Conservation (phyloP, 2,329 filamentous ascomycete species). For the Xylariaceae sp. region DNA sequence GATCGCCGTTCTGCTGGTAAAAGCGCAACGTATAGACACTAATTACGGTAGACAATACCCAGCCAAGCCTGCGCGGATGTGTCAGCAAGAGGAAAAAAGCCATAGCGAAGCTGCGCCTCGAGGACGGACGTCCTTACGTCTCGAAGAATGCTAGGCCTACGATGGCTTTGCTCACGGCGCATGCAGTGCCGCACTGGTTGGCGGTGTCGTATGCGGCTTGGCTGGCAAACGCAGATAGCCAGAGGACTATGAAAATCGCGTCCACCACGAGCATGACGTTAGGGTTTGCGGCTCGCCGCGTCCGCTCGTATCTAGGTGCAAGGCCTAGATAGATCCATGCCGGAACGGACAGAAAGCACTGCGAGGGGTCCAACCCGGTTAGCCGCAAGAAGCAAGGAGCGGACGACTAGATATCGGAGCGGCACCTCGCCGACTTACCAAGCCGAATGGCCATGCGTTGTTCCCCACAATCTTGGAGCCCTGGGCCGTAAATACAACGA, state of each 20-base stretch:
- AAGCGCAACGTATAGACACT: slow-evolving; percentile 59
- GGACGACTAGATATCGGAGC: slow-evolving; percentile 5
- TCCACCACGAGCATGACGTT: slow-evolving; percentile 59
- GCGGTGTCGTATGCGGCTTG: slow-evolving; percentile 61
- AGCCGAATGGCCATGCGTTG: slow-evolving; percentile 60
- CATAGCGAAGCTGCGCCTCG: not conserved
- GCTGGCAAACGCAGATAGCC: slow-evolving; percentile 63
- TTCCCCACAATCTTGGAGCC: slow-evolving; percentile 50
- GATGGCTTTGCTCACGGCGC: slow-evolving; percentile 58
- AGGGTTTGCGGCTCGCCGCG: slow-evolving; percentile 57
- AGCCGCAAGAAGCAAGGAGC: not conserved
- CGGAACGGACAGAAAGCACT: slow-evolving; percentile 63
- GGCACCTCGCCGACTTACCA: slow-evolving; percentile 46
- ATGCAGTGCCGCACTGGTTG: slow-evolving; percentile 52
- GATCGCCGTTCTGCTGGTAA: slow-evolving; percentile 57
- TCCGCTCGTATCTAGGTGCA: slow-evolving; percentile 60
- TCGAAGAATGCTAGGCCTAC: slow-evolving; percentile 60
- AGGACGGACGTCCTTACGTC: slow-evolving; percentile 44
- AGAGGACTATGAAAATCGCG: slow-evolving; percentile 54
- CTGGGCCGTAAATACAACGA: slow-evolving; percentile 52
- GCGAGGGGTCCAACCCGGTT: not conserved
- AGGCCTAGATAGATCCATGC: slow-evolving; percentile 63
- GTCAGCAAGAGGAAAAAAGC: slow-evolving; percentile 1
- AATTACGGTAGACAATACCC: slow-evolving; percentile 49
- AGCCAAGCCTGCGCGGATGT: slow-evolving; percentile 47